Base-by-base conservation (phyloP, 345 rosid species). In the Mallotus nudiflorus region DNA sequence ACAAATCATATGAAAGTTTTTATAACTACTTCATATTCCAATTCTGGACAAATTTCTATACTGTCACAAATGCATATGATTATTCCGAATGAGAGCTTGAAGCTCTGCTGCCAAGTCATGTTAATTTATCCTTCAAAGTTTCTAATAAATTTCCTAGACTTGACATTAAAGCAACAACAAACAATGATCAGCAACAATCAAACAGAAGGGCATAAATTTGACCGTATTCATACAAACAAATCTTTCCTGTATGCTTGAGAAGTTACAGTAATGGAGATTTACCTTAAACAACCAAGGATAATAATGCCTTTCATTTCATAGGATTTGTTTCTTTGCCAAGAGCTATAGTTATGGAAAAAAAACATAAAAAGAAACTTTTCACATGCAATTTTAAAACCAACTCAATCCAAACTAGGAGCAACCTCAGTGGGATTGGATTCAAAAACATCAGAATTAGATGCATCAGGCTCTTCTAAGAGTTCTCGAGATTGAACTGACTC, bases 351-450 rank as follows among this genome's bases (percentile, higher is more conserved):
- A 40, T 46, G 68, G 56, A 72, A 46, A 39, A 25, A 27, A 20
- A 51, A 67, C 60, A 54, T 51, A 62, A 7, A 66, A 31, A 16
- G 45, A n/a, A n/a, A 55, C 54, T 24, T 62, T 71, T 68, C 58
- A 54, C 74, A 56, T 67, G 56, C 67, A 12, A 52, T 50, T 25
- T 52, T 28, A 56, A 28, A 3, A 44, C 42, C 10, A 27, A 74
- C 84, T 12, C 87, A 91, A 35, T 94, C 96, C 88, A 90, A 84
- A 80, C 93, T 87, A 68, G 96, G 97, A 1, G 96, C 97, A 75
- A 90, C 93, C 81, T 94, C 97, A 6, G 97, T 91, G n/a, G 97
- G 98, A 67, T 91, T 94, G n/a, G 95, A 90, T 74, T 94, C 98
- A 0, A 94, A 91, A 45, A 90, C 89, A 74, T 93, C 97, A 0